phyloP scores from a whole-genome alignment of 306 rosid species.

The Cicer cuneatum region DNA sequence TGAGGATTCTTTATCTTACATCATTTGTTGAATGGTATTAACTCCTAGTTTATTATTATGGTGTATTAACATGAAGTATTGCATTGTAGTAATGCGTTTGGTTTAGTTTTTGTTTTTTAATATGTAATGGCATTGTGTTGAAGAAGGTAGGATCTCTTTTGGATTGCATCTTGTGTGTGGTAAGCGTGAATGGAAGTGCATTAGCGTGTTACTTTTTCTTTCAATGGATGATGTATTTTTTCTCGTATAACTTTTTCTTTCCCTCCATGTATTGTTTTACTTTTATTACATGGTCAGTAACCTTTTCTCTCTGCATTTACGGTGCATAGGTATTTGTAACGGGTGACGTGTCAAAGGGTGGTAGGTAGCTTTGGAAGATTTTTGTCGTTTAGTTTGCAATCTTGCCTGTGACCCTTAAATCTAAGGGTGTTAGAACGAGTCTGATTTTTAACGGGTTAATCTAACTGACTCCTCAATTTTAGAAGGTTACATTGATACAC shows the following conservation, averaged over 20 bases:
- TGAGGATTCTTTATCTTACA: constrained; percentile 38
- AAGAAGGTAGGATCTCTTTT: constrained; percentile 22
- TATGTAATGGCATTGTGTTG: constrained; percentile 40
- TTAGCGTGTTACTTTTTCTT: constrained; percentile 14
- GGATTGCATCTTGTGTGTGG: constrained; percentile 34
- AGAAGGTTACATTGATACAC: no score
- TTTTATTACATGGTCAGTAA: not conserved
- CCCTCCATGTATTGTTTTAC: not conserved
- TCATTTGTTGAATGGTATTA: constrained; percentile 40
- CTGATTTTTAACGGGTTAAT: not conserved
- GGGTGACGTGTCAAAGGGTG: constrained; percentile 28
- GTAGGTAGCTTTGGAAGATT: constrained; percentile 14
- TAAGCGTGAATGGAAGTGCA: constrained; percentile 28
- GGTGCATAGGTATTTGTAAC: constrained; percentile 9
- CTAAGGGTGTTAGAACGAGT: not conserved
- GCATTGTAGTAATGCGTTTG: constrained; percentile 36
- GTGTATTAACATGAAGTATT: constrained; percentile 32
- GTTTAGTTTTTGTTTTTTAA: constrained; percentile 28
- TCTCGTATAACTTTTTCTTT: constrained; percentile 14
- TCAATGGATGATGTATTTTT: not conserved
- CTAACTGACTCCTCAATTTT: not conserved
- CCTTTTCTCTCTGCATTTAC: not conserved
- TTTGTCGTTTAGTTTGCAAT: constrained; percentile 19
- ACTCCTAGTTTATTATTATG: constrained; percentile 30
- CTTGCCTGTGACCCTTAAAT: constrained; percentile 10